These are phyloP conservation scores for Hypoxylon sp. DNA, from an alignment of 2,329 filamentous ascomycete species.

Conservation along the genomic window DNA sequence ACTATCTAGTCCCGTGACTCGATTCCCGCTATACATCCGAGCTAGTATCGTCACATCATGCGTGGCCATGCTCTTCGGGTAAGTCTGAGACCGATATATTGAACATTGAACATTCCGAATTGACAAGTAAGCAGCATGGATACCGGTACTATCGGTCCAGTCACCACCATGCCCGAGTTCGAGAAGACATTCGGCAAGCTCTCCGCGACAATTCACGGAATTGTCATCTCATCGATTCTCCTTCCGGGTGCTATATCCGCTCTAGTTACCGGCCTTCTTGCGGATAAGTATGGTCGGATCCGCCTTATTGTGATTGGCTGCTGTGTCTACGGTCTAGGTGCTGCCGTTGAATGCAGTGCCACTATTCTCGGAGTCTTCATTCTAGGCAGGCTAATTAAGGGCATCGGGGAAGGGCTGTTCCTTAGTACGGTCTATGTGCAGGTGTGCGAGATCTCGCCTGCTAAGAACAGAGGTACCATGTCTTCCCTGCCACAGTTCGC, in stretches of 20 bases:
- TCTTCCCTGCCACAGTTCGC: background rate
- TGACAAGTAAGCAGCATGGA: background rate
- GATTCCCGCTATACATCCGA: background rate
- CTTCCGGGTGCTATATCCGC: background rate
- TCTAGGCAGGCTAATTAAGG: background rate
- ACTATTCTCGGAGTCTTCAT: background rate
- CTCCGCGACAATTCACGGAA: constrained; percentile 1
- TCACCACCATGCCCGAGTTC: background rate
- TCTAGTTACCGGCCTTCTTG: background rate
- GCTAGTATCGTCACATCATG: background rate
- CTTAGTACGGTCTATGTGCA: background rate
- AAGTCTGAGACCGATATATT: background rate
- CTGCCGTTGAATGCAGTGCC: background rate
- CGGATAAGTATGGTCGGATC: background rate
- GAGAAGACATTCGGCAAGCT: background rate
- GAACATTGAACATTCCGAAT: background rate
- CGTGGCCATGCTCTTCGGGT: background rate
- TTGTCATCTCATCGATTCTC: background rate
- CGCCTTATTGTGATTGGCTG: background rate
- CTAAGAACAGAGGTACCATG: background rate
- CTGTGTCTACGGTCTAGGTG: background rate
- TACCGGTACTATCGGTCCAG: background rate
- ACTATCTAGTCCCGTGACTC: background rate
- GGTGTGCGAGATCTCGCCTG: background rate
- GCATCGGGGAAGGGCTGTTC: background rate